Evolutionary conservation across 140 eudicot genomes (phyloP), one percentile per base, ranked within the genome.

Genomic region (Oenanthe javanica): DNA sequence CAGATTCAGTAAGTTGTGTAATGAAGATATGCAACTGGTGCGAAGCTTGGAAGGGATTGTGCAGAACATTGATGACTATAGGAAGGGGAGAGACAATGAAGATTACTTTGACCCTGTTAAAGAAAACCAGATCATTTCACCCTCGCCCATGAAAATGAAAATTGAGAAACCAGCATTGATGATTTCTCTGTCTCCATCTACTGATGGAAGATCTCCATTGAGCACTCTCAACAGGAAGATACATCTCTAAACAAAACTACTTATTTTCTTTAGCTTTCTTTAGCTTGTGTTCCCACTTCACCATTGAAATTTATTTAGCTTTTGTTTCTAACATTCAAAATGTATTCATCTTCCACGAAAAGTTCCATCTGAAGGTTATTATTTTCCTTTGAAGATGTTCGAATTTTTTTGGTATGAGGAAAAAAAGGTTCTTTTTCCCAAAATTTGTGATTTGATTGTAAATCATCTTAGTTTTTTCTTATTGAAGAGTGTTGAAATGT

Each of bases 201-300:
- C 75, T 69, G 92, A 86, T 46, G 91, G 80, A 55, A 84, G 98
- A 78, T 91, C 93, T 10, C 97, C 98, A 49, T 82, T 93, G 71
- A 91, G 93, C 88, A 84, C 90, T 75, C 87, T 90, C 80, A 91
- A 93, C 86, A 64, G 73, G 79, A 86, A 85, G 81, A 72, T 80
- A 78, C 74, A 79, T 50, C 61, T 79, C 76, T 40, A 38, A 66
- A 27, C 50, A 40, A 43, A 80, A 47, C 79, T 50, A 51, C 50
- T 40, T 12, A 18, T 46, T 43, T 36, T 36, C 40, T 36, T 43
- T 43, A 43, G 46, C 46, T 43, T 43, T 21, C 23, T 70, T 45
- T 45, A 45, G 77, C 77, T 76, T 80, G 81, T 42, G 42, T 52
- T 67, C n/a, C 21, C 16, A 2, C 10, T 31, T 4, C 13, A 9